Evolutionary conservation across 2,329 filamentous ascomycete genomes (phyloP).

Genomic region (Fusarium pseudonygamai): DNA sequence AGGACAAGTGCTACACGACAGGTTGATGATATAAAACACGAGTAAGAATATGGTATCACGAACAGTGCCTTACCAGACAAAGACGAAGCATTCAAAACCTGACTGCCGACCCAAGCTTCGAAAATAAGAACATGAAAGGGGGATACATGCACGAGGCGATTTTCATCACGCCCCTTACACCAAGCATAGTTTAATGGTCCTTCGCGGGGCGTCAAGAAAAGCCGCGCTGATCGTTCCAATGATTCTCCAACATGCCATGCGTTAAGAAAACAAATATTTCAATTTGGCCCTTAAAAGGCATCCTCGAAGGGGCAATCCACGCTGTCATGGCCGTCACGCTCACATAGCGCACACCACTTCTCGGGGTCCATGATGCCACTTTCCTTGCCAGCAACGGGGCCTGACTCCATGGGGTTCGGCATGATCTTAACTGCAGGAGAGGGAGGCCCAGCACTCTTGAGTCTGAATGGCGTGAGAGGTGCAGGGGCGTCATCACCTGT

Average conservation of each 20-base stretch:
- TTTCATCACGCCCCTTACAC: constrained; percentile 43
- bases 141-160: constrained; percentile 34
- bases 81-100: constrained; percentile 35
- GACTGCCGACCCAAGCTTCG: constrained; percentile 25
- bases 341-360: constrained; percentile 98
- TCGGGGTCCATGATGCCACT: constrained; percentile 80
- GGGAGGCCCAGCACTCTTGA: constrained; percentile 52
- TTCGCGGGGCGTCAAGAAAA: constrained; percentile 19
- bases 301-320: constrained; percentile 95
- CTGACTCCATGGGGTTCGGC: constrained; percentile 71
- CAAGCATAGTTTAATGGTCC: constrained; percentile 30
- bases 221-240: constrained; percentile 29
- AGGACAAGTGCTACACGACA: constrained; percentile 27
- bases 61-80: constrained; percentile 45
- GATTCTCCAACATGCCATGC: constrained; percentile 13
- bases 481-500: constrained; percentile 61
- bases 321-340: constrained; percentile 95
- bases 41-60: constrained; percentile 49
- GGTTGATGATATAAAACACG: constrained; percentile 28
- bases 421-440: constrained; percentile 58
- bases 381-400: constrained; percentile 79
- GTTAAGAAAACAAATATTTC: constrained; percentile 13
- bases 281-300: constrained; percentile 62
- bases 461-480: constrained; percentile 63
- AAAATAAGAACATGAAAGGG: constrained; percentile 27